phyloP scores from a whole-genome alignment of 257 asterid genomes.

The Perilla frutescens region DNA sequence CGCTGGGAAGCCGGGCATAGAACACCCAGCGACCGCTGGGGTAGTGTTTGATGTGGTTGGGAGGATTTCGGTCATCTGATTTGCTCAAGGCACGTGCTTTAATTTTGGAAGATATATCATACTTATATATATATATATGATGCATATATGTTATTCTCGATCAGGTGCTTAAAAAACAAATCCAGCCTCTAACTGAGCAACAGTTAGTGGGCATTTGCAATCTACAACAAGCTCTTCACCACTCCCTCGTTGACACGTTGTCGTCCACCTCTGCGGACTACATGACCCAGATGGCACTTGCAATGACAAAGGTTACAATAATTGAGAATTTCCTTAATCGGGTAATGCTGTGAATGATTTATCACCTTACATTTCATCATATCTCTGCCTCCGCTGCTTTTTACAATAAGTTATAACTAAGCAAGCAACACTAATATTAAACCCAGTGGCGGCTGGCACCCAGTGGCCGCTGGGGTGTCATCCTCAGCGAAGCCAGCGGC shows the following conservation, averaged over 20 bases:
- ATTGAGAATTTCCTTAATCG: conserved; percentile 71
- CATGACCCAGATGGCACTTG: conserved; percentile 77
- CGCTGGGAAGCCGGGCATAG: no score
- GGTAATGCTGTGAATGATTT: conserved; percentile 38
- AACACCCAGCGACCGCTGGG: conserved; percentile 43
- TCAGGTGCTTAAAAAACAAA: conserved; percentile 68
- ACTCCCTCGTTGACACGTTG: conserved; percentile 65
- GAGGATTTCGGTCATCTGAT: conserved; percentile 91
- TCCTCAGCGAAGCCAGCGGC: no score
- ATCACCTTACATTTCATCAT: not conserved
- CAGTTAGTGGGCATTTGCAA: conserved; percentile 72
- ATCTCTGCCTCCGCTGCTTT: not conserved
- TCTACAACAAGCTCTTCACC: conserved; percentile 78
- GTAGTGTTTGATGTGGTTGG: conserved; percentile 91
- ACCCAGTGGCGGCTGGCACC: no score
- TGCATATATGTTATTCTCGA: no score
- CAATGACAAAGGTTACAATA: conserved; percentile 63
- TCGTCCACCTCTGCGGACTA: conserved; percentile 61
- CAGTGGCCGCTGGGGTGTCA: no score
- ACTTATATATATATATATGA: no score
- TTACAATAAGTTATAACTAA: no score
- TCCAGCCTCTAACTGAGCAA: conserved; percentile 72
- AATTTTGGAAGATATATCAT: not conserved
- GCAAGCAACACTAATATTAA: not conserved
- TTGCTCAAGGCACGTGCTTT: conserved; percentile 66